These are phyloP conservation scores for Linum trigynum DNA, from an alignment of 345 rosid genomes.

Conservation along the genomic window DNA sequence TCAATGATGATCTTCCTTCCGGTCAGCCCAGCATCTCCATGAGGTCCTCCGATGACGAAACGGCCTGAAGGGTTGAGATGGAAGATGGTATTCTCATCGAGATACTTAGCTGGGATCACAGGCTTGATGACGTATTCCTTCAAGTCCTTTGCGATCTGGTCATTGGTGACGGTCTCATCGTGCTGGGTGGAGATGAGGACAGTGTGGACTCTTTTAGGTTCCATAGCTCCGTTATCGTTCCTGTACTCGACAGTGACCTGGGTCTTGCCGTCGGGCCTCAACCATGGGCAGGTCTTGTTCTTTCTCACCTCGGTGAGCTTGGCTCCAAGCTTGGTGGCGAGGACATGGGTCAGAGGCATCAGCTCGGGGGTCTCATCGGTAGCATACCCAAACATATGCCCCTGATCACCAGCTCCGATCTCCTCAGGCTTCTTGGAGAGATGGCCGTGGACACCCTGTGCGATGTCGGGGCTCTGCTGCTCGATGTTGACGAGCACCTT, in stretches of 20 bases:
- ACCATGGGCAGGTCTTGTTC: conserved; percentile 67
- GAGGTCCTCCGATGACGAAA: conserved; percentile 78
- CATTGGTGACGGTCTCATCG: conserved; percentile 70
- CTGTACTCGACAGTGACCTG: conserved; percentile 69
- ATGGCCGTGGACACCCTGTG: conserved; percentile 80
- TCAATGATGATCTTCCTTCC: conserved; percentile 75
- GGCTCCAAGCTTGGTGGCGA: conserved; percentile 75
- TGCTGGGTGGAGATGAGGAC: conserved; percentile 77
- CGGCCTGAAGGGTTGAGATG: conserved; percentile 78
- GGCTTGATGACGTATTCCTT: conserved; percentile 68
- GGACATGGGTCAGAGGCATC: conserved; percentile 72
- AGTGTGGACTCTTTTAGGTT: conserved; percentile 63
- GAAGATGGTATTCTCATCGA: conserved; percentile 68
- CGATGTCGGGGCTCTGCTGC: conserved; percentile 76
- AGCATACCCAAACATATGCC: conserved; percentile 82
- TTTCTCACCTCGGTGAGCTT: conserved; percentile 75
- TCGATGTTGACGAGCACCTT: conserved; percentile 63
- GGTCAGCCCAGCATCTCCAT: conserved; percentile 78
- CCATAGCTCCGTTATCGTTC: conserved; percentile 63
- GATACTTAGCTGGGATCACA: conserved; percentile 57
- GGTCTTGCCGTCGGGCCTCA: conserved; percentile 83
- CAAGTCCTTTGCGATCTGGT: conserved; percentile 57
- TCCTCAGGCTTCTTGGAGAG: conserved; percentile 71
- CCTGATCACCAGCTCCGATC: conserved; percentile 85
- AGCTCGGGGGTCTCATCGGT: conserved; percentile 68